Conservation (phyloP, 495 filamentous ascomycete genomes). For the Cetradonia linearis region DNA sequence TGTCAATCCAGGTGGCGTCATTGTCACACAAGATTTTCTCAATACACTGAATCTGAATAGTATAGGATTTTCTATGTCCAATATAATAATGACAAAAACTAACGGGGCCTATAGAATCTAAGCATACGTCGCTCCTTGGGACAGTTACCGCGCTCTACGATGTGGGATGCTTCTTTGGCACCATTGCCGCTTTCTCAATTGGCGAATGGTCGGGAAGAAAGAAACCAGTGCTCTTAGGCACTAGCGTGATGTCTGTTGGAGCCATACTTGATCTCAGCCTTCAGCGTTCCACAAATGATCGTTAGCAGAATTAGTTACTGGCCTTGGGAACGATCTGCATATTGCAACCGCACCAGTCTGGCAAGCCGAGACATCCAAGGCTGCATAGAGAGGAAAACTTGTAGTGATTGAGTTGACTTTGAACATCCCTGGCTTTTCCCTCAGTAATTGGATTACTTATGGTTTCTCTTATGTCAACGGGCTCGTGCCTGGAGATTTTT, state of each 20-base stretch:
- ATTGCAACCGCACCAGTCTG: slow-evolving; percentile 54
- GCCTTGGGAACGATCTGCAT: slow-evolving; percentile 58
- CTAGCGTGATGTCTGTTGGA: slow-evolving; percentile 49
- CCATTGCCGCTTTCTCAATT: slow-evolving; percentile 47
- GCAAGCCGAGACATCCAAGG: slow-evolving; percentile 53
- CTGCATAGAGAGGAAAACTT: slow-evolving; percentile 48
- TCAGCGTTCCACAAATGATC: slow-evolving; percentile 52
- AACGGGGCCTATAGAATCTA: slow-evolving; percentile 23
- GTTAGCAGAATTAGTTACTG: slow-evolving; percentile 49
- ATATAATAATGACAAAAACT: neutral
- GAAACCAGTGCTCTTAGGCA: slow-evolving; percentile 45
- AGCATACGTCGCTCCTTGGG: slow-evolving; percentile 39
- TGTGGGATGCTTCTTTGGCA: slow-evolving; percentile 50
- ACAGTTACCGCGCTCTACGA: slow-evolving; percentile 59
- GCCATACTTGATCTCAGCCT: slow-evolving; percentile 52
- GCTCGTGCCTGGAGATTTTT: slow-evolving; percentile 46
- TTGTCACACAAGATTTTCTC: slow-evolving; percentile 48
- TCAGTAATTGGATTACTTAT: slow-evolving; percentile 49
- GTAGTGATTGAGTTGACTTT: slow-evolving; percentile 51
- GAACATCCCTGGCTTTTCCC: slow-evolving; percentile 49
- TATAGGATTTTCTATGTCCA: neutral
- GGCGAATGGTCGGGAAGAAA: slow-evolving; percentile 51
- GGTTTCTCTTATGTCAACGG: slow-evolving; percentile 42
- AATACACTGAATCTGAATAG: slow-evolving; percentile 39
- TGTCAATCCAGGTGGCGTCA: slow-evolving; percentile 37